These are phyloP conservation scores for Raphidocelis subcapitata DNA, from an alignment of 139 green algal species.

Conservation along the genomic window DNA sequence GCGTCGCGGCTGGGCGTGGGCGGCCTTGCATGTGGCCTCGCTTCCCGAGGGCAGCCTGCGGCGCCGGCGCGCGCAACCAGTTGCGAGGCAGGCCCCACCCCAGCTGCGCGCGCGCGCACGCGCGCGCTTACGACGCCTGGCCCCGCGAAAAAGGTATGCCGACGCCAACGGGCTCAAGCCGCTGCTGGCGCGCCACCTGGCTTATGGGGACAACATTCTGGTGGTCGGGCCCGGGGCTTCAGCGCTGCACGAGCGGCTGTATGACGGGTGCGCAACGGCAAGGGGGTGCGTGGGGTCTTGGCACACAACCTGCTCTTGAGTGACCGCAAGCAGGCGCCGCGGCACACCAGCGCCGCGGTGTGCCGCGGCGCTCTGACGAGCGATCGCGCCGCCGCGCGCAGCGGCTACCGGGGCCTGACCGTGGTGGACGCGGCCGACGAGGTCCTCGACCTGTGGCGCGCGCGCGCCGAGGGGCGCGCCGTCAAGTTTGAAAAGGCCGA, in stretches of 20 bases:
- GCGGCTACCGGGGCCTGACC: constrained; percentile 24
- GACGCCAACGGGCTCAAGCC: constrained; percentile 8
- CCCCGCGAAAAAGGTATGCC: too few relatives aligned
- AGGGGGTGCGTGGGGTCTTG: too few relatives aligned
- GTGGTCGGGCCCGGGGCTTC: constrained; percentile 15
- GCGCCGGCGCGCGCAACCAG: too few relatives aligned
- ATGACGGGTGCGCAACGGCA: constrained; percentile 26
- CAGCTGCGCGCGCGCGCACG: too few relatives aligned
- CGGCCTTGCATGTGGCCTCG: too few relatives aligned
- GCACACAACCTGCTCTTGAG: too few relatives aligned
- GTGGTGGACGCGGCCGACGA: constrained; percentile 8
- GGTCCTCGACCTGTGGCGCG: not conserved
- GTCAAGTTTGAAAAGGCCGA: constrained; percentile 23
- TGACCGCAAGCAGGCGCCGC: not conserved
- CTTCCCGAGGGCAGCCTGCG: too few relatives aligned
- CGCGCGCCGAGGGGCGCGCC: not conserved
- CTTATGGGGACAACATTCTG: constrained; percentile 13
- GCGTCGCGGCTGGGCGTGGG: too few relatives aligned
- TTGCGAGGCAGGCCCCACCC: too few relatives aligned
- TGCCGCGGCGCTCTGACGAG: too few relatives aligned
- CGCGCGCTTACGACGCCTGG: too few relatives aligned
- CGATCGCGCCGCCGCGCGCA: not conserved
- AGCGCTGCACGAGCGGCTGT: constrained; percentile 24
- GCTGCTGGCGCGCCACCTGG: constrained; percentile 6
- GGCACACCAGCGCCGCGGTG: too few relatives aligned